Conservation (phyloP, 345 rosid genomes). For the Streptanthus diversifolius region DNA sequence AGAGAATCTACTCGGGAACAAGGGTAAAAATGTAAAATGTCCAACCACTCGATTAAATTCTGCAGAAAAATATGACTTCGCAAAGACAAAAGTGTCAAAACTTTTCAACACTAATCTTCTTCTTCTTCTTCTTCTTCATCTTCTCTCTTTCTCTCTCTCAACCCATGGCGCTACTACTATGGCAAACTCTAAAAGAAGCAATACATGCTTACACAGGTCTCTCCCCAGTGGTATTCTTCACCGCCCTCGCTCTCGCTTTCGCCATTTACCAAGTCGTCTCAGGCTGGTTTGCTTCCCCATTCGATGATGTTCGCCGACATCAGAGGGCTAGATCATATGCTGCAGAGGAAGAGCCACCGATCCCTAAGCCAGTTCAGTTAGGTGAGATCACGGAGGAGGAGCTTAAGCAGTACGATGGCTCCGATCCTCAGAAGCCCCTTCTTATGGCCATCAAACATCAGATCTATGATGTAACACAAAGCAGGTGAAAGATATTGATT, state of each 20-base stretch:
- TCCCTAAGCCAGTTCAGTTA: conserved; percentile 82
- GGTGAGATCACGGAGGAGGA: conserved; percentile 88
- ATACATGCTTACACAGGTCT: conserved; percentile 82
- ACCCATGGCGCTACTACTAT: conserved; percentile 74
- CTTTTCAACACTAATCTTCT: conserved; percentile 16
- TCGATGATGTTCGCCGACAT: conserved; percentile 38
- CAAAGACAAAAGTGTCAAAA: conserved; percentile 4
- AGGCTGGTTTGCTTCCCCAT: conserved; percentile 55
- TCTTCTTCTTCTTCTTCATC: background rate
- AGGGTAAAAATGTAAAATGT: no score
- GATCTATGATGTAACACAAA: conserved; percentile 97
- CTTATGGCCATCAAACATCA: conserved; percentile 99
- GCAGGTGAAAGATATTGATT: conserved; percentile 67
- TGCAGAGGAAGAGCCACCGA: conserved; percentile 64
- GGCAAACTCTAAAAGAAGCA: conserved; percentile 86
- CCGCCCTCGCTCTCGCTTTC: conserved; percentile 59
- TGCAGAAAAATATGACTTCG: background rate
- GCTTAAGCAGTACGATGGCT: conserved; percentile 77
- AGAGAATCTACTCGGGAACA: no score
- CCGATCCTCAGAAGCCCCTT: conserved; percentile 78
- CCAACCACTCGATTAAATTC: no score
- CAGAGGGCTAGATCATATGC: conserved; percentile 41
- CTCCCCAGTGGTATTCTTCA: conserved; percentile 76
- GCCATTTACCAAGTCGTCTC: conserved; percentile 71
- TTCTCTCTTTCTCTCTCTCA: background rate